A percentile compares a stretch with the other conserved stretches of the same genome.
Evolutionary conservation across 257 asterid genomes (phyloP).

Genomic region (Solanum pimpinellifolium): DNA sequence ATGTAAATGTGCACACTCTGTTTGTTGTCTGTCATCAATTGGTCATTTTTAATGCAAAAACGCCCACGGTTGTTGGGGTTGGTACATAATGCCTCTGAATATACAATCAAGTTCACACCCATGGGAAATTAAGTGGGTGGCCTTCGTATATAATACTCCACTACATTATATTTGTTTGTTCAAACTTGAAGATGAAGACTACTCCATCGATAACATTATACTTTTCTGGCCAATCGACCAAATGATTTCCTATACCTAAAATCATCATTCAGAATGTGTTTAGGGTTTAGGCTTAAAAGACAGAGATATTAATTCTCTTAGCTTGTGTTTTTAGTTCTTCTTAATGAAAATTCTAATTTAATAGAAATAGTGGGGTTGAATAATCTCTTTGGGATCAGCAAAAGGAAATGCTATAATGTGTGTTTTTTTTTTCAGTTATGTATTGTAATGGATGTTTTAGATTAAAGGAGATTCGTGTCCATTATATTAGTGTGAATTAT

Average conservation of each 20-base stretch:
- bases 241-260: not conserved
- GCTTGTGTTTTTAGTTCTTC: not conserved
- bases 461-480: not conserved
- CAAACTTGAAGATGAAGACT: not conserved
- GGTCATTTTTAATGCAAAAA: not conserved
- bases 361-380: no score
- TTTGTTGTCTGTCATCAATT: not conserved
- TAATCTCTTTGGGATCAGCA: not conserved
- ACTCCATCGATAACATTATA: not conserved
- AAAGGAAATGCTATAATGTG: not conserved
- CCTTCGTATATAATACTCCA: not conserved
- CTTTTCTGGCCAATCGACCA: not conserved
- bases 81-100: not conserved
- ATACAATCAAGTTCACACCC: not conserved
- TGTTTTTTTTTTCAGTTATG: not conserved
- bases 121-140: not conserved
- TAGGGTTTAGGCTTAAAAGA: not conserved
- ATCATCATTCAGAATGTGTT: not conserved
- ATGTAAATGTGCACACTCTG: slow-evolving; percentile 13
- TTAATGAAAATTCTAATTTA: not conserved
- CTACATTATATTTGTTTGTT: not conserved
- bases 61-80: not conserved
- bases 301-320: not conserved
- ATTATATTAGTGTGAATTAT: not conserved
- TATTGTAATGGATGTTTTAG: not conserved